Percentiles rank a stretch among this genome's conserved stretches.
Evolutionary conservation across 164 flowering plant species (phyloP).

Genomic region (Sextonia rubra): DNA sequence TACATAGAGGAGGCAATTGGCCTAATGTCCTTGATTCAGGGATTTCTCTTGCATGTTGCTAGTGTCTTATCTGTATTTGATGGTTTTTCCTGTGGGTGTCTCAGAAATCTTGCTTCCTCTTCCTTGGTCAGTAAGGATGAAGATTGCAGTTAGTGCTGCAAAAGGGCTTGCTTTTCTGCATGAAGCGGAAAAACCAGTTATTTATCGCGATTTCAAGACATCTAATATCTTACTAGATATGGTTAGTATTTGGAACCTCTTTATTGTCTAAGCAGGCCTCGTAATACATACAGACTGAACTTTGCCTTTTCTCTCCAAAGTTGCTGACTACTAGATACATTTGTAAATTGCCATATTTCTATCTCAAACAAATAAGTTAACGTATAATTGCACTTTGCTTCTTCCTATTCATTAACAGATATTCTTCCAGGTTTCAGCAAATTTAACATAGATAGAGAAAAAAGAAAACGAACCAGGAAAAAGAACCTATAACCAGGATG

Average conservation of each 20-base stretch:
- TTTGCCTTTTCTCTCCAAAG: not conserved
- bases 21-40: not conserved
- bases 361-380: too few relatives aligned
- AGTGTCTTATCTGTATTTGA: not conserved
- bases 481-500: too few relatives aligned
- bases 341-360: too few relatives aligned
- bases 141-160: conserved; percentile 87
- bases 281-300: not conserved
- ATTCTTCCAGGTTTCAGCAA: too few relatives aligned
- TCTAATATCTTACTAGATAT: conserved; percentile 82
- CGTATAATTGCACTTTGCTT: too few relatives aligned
- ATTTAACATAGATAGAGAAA: too few relatives aligned
- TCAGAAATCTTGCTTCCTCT: conserved; percentile 86
- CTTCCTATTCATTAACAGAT: too few relatives aligned
- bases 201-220: conserved; percentile 90
- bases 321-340: too few relatives aligned
- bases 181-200: conserved; percentile 87
- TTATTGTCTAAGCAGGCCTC: not conserved
- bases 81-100: conserved; percentile 1
- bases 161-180: conserved; percentile 96
- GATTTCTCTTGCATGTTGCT: not conserved
- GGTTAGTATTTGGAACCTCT: conserved; percentile 38
- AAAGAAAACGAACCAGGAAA: too few relatives aligned
- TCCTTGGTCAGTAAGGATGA: conserved; percentile 76
- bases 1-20: not conserved